Base-by-base conservation (phyloP, 306 rosid genomes). In the Cicer cuneatum region DNA sequence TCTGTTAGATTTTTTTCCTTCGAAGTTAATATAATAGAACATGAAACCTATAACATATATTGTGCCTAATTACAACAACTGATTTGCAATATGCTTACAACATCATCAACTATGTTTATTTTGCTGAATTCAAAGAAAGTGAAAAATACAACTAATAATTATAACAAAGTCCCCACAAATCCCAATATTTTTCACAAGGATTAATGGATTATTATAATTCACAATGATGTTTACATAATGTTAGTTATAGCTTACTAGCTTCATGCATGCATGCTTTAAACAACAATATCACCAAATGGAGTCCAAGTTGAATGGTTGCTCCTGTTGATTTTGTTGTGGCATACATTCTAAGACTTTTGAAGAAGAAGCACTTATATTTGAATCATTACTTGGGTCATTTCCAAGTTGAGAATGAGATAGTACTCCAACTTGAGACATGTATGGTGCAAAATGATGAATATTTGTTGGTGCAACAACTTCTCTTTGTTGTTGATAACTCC, bases 261-360 rank as follows among this genome's bases (percentile, higher is more conserved):
- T 75, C 54, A 16, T 52, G 62, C 24, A 21, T 21, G 24, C 24
- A 19, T 57, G 21, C 7, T 68, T 59, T 61, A 42, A 37, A 16
- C 35, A 64, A 14, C 69, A 58, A 12, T 29, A 64, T 93, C 89
- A 92, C 98, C 97, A 92, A 35, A 88, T 65, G 86, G 98, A 92
- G 93, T 94, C 98, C 95, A 87, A 79, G 78, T 87, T 86, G 85
- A 94, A 92, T 83, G 97, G 95, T 83, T 87, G 97, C 92, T 87
- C 93, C 75, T 72, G 88, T 1, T 73, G 83, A 24, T 21, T 21
- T 1, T 83, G 88, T 7, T 83, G 87, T 18, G 91, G 75, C 69
- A 76, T 67, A 14, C 87, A 76, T 53, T 89, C 93, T 77, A 88
- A 75, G 14, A 84, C 81, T 76, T 83, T 81, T 13, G 85, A 87